Conservation (phyloP, 176 grass and related monocot species). For the Echinochloa phyllopogon region DNA sequence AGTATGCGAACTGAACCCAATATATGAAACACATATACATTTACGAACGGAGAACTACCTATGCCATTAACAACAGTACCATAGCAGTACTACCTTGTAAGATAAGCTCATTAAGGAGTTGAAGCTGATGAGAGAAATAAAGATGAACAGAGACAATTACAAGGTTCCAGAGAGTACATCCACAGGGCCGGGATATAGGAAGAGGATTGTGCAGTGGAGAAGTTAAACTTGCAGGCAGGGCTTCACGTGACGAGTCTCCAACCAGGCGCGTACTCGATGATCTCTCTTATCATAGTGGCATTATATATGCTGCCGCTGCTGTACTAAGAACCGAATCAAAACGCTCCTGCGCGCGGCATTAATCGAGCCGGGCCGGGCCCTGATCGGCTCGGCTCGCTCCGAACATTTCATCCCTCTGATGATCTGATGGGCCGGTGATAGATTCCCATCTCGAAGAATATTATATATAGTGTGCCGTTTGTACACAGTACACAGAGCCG, state of each 20-base stretch:
- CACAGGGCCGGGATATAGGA: neutral
- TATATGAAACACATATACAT: too few species aligned
- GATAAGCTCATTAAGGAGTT: neutral
- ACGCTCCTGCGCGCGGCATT: neutral
- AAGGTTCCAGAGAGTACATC: conserved; percentile 16
- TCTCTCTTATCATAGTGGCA: neutral
- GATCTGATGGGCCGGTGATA: neutral
- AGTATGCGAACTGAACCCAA: too few species aligned
- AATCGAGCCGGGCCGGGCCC: neutral
- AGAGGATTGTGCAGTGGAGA: neutral
- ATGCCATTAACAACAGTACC: neutral
- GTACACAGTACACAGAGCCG: neutral
- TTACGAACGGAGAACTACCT: too few species aligned
- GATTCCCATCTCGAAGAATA: neutral
- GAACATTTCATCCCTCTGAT: conserved; percentile 22
- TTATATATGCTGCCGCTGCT: neutral
- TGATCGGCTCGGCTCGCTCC: neutral
- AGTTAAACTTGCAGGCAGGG: neutral
- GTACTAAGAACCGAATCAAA: neutral
- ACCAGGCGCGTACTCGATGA: neutral
- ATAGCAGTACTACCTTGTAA: neutral
- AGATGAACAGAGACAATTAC: neutral
- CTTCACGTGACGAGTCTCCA: neutral
- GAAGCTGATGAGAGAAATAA: neutral
- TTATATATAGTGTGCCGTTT: neutral